Percentiles rank a stretch among this genome's conserved stretches.
phyloP scores from a whole-genome alignment of 2,329 filamentous ascomycete species.

The Fusarium agapanthi region DNA sequence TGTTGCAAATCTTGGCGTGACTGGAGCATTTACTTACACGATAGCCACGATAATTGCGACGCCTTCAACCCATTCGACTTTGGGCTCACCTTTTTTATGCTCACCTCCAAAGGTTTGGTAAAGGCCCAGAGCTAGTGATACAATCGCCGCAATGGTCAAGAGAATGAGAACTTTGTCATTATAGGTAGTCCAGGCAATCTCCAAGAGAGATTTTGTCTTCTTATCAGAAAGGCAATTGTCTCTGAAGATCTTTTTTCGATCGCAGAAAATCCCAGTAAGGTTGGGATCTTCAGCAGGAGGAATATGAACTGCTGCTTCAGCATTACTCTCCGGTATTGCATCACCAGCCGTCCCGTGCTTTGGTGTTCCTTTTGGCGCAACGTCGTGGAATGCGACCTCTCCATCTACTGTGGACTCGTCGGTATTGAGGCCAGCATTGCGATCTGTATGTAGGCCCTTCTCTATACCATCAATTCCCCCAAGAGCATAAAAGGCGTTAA shows the following conservation, averaged over 20 bases:
- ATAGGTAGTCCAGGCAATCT: constrained; percentile 74
- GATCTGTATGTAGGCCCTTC: constrained; percentile 74
- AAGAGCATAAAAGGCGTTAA: constrained; percentile 77
- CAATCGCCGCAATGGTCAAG: constrained; percentile 71
- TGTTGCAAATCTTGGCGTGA: constrained; percentile 47
- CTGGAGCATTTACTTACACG: constrained; percentile 43
- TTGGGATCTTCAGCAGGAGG: constrained; percentile 36
- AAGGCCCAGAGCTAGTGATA: constrained; percentile 74
- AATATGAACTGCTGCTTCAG: constrained; percentile 39
- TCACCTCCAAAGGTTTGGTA: constrained; percentile 70
- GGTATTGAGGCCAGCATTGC: constrained; percentile 70
- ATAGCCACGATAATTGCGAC: constrained; percentile 73
- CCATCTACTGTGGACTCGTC: constrained; percentile 74
- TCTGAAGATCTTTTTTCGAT: constrained; percentile 57
- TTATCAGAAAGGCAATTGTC: constrained; percentile 71
- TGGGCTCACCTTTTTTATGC: constrained; percentile 57
- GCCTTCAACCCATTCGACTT: constrained; percentile 73
- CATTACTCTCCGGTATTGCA: constrained; percentile 41
- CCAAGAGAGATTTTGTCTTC: constrained; percentile 68
- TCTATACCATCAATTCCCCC: constrained; percentile 78
- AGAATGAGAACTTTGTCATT: constrained; percentile 79
- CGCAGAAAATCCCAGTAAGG: constrained; percentile 35
- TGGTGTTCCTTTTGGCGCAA: constrained; percentile 48
- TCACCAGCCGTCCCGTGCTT: constrained; percentile 48
- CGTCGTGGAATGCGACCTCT: constrained; percentile 74